phyloP scores from a whole-genome alignment of 768 basidiomycete species.

The Boletus reticulatus region DNA sequence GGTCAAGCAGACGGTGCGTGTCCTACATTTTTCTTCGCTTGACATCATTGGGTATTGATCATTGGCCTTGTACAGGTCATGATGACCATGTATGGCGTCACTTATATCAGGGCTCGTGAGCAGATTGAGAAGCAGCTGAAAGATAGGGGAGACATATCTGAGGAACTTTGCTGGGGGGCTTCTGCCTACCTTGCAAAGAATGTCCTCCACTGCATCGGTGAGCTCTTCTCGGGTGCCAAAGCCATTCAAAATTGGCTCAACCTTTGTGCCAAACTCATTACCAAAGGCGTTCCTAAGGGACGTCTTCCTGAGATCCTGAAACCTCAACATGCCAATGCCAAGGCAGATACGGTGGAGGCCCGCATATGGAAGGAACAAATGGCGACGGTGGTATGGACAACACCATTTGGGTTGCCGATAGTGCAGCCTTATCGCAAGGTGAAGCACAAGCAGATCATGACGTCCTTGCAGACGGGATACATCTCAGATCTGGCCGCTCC shows the following conservation, averaged over 20 bases:
- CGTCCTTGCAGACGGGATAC: slow-evolving; percentile 80
- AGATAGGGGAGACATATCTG: slow-evolving; percentile 67
- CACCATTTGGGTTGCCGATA: slow-evolving; percentile 91
- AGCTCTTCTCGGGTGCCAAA: slow-evolving; percentile 91
- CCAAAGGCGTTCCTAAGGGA: slow-evolving; percentile 79
- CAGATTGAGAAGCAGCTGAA: slow-evolving; percentile 91
- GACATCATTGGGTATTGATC: neutral
- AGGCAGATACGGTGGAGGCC: slow-evolving; percentile 25
- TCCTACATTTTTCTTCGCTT: neutral
- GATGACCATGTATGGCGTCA: slow-evolving; percentile 99
- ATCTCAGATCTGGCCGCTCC: slow-evolving; percentile 84
- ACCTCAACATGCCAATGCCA: slow-evolving; percentile 9
- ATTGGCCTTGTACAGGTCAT: slow-evolving; percentile 59
- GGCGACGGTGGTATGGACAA: slow-evolving; percentile 96
- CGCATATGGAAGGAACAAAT: slow-evolving; percentile 83
- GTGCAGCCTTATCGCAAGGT: slow-evolving; percentile 93
- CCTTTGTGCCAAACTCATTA: slow-evolving; percentile 75
- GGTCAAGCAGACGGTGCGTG: slow-evolving; percentile 91
- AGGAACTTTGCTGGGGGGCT: slow-evolving; percentile 70
- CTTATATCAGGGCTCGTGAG: slow-evolving; percentile 89
- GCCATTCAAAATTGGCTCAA: slow-evolving; percentile 91
- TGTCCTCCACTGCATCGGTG: slow-evolving; percentile 81
- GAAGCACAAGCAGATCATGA: slow-evolving; percentile 80
- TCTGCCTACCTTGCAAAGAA: slow-evolving; percentile 80
- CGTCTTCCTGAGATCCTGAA: slow-evolving; percentile 49